phyloP scores from a whole-genome alignment of 805 yeast species.

The Grigorovia transvaalensis region DNA sequence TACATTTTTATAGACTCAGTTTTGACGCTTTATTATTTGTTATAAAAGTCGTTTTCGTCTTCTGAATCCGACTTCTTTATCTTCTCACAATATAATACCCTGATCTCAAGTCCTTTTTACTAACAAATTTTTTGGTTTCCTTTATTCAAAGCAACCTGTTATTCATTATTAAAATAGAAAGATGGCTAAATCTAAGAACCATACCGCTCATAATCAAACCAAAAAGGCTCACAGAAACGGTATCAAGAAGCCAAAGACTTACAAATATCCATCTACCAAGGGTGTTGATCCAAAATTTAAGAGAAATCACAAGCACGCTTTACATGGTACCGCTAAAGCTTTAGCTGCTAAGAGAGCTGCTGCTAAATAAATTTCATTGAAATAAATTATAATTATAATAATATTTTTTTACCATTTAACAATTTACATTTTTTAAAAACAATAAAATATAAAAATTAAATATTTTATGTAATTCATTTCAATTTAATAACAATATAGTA shows the following conservation, averaged over 20 bases:
- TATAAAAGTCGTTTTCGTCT: too few relatives aligned
- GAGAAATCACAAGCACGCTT: constrained; percentile 98
- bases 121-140: background rate
- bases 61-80: background rate
- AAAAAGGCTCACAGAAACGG: constrained; percentile 99
- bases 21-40: background rate
- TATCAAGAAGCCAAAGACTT: constrained; percentile 97
- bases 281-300: constrained; percentile 99
- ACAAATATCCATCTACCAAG: constrained; percentile 96
- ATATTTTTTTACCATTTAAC: background rate
- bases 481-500: background rate
- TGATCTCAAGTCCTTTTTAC: background rate
- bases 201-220: constrained; percentile 99
- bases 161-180: background rate
- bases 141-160: background rate
- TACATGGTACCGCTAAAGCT: constrained; percentile 94
- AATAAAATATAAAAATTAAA: background rate
- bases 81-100: background rate
- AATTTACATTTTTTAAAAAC: background rate
- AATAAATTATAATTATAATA: background rate
- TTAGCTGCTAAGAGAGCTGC: constrained; percentile 72
- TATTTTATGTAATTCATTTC: background rate
- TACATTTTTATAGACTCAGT: background rate
- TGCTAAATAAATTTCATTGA: constrained; percentile 10
- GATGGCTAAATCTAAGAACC: constrained; percentile 99